phyloP scores from a whole-genome alignment of 2,329 filamentous ascomycete species.

The Torrubiella hemipterigena region DNA sequence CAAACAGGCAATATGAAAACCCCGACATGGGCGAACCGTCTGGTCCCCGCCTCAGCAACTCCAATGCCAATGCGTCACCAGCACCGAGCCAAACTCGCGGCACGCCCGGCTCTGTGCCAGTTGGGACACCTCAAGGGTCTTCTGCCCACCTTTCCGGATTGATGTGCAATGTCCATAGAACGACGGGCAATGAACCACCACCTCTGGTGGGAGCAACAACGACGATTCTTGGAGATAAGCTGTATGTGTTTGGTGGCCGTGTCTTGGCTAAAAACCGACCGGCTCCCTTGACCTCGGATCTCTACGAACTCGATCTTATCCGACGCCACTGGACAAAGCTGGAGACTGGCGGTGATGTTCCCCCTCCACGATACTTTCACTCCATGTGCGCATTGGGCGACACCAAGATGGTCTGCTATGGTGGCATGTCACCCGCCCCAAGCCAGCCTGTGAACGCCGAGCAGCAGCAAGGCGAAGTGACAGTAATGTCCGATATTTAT shows the following conservation, averaged over 20 bases:
- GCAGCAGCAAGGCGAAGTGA: slow-evolving; percentile 66
- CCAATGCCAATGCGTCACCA: slow-evolving; percentile 46
- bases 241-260: slow-evolving; percentile 92
- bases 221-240: slow-evolving; percentile 85
- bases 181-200: slow-evolving; percentile 82
- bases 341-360: slow-evolving; percentile 72
- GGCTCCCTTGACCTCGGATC: slow-evolving; percentile 68
- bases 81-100: slow-evolving; percentile 25
- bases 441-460: slow-evolving; percentile 32
- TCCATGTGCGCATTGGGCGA: slow-evolving; percentile 90
- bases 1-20: slow-evolving; percentile 3
- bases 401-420: slow-evolving; percentile 94
- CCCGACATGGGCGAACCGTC: slow-evolving; percentile 1
- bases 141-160: slow-evolving; percentile 51
- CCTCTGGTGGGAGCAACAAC: slow-evolving; percentile 91
- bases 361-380: slow-evolving; percentile 90
- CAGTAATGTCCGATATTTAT: slow-evolving; percentile 96
- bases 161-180: slow-evolving; percentile 66
- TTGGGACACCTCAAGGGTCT: slow-evolving; percentile 32
- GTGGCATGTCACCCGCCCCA: slow-evolving; percentile 82
- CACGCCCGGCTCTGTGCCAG: slow-evolving; percentile 16
- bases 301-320: slow-evolving; percentile 90
- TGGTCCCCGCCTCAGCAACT: slow-evolving; percentile 30
- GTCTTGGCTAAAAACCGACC: slow-evolving; percentile 75
- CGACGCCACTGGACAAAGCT: slow-evolving; percentile 87